Conservation (phyloP, 2,329 filamentous ascomycete species). For the Hymenoscyphus occultus region DNA sequence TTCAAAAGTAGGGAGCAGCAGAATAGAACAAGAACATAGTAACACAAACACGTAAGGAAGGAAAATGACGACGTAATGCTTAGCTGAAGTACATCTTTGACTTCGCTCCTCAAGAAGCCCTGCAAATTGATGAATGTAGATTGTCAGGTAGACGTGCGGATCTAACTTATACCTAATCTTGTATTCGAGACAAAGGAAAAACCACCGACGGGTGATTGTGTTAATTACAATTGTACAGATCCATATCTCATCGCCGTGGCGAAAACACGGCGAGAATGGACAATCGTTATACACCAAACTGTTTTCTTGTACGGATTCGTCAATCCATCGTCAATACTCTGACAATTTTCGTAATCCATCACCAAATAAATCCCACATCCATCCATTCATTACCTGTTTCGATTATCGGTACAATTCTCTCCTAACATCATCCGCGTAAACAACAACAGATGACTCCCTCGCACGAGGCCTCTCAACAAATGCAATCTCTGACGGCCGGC, state of each 20-base stretch:
- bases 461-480: constrained; percentile 33
- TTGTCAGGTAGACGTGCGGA: neutral
- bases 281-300: neutral
- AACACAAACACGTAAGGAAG: too few species aligned
- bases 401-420: constrained; percentile 34
- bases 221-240: neutral
- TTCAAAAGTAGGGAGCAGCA: too few species aligned
- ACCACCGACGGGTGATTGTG: neutral
- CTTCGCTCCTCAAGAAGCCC: too few species aligned
- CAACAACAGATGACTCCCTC: constrained; percentile 32
- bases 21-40: too few species aligned
- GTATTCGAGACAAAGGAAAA: neutral
- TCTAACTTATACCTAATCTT: neutral
- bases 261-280: neutral
- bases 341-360: neutral
- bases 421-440: constrained; percentile 34
- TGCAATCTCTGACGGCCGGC: constrained; percentile 27
- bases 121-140: neutral
- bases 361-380: neutral
- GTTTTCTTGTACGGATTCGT: neutral
- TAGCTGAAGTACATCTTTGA: neutral
- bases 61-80: too few species aligned
- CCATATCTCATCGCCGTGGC: neutral
- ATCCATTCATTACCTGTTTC: neutral
- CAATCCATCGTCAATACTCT: neutral